These are phyloP conservation scores for Coriolopsis trogii DNA, from an alignment of 1,284 basidiomycete genomes.

Conservation along the genomic window DNA sequence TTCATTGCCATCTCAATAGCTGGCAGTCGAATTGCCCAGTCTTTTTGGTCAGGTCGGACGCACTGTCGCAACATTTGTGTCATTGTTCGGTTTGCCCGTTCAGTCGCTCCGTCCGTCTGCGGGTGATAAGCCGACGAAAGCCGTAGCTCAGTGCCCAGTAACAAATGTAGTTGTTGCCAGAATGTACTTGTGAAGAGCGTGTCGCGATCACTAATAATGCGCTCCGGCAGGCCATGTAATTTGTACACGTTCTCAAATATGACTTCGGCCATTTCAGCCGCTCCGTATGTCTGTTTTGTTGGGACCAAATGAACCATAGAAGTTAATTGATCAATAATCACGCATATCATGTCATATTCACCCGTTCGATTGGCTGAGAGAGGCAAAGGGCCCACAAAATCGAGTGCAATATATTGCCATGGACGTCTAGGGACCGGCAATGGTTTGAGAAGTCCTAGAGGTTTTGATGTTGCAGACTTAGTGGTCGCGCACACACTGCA, in stretches of 20 bases:
- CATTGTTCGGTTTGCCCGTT: constrained; percentile 42
- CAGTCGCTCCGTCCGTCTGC: constrained; percentile 43
- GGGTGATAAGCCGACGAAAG: constrained; percentile 51
- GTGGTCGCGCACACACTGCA: constrained; percentile 30
- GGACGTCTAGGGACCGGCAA: constrained; percentile 28
- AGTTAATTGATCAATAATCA: constrained; percentile 38
- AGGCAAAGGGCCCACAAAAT: constrained; percentile 43
- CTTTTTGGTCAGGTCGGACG: constrained; percentile 36
- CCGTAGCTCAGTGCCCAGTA: constrained; percentile 38
- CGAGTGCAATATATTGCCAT: constrained; percentile 38
- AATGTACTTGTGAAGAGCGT: constrained; percentile 45
- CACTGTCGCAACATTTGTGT: constrained; percentile 41
- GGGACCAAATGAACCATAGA: constrained; percentile 38
- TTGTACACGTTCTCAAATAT: constrained; percentile 40
- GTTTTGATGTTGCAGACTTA: constrained; percentile 26
- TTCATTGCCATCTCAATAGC: constrained; percentile 11
- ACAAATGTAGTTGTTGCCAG: constrained; percentile 42
- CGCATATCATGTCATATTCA: constrained; percentile 20
- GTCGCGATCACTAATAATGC: constrained; percentile 47
- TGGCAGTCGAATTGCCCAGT: constrained; percentile 36
- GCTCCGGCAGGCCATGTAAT: constrained; percentile 43
- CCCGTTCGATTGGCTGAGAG: constrained; percentile 23
- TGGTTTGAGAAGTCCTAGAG: constrained; percentile 29
- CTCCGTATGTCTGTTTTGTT: constrained; percentile 30
- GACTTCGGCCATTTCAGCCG: constrained; percentile 42